These are phyloP conservation scores for Pichia sporocuriosa DNA, from an alignment of 805 yeast genomes.

Conservation along the genomic window DNA sequence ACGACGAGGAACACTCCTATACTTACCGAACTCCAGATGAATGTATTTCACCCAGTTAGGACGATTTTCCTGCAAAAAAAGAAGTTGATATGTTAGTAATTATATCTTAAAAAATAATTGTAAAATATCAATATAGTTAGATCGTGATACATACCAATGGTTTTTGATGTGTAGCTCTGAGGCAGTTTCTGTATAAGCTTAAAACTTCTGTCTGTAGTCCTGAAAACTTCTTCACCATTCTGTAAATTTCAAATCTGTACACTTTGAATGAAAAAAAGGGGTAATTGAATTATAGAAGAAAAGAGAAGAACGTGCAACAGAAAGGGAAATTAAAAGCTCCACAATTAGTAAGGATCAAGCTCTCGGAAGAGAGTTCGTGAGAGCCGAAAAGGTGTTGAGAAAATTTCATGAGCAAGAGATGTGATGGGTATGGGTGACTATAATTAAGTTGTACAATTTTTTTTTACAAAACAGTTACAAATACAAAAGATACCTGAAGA, in stretches of 20 bases:
- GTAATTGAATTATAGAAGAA: background rate
- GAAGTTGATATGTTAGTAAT: constrained; percentile 1
- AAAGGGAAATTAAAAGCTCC: too few species aligned
- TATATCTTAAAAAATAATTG: too few species aligned
- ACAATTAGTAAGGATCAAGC: too few species aligned
- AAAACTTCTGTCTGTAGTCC: constrained; percentile 51
- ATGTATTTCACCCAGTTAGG: constrained; percentile 29
- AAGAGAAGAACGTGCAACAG: background rate
- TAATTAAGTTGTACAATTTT: too few species aligned
- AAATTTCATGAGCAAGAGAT: background rate
- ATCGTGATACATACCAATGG: constrained; percentile 34
- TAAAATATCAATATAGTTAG: too few species aligned
- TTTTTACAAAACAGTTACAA: too few species aligned
- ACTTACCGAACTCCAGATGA: constrained; percentile 54
- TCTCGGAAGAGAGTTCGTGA: background rate
- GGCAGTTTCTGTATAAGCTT: constrained; percentile 40
- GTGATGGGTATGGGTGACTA: too few species aligned
- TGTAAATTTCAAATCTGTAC: background rate
- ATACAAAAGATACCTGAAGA: background rate
- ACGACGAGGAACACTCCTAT: constrained; percentile 54
- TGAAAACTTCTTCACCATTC: constrained; percentile 23
- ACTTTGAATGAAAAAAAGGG: too few species aligned
- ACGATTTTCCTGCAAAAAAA: constrained; percentile 22
- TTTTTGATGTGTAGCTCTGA: constrained; percentile 39
- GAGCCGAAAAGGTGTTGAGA: background rate